A percentile compares a stretch with the other conserved stretches of the same genome.
Conservation (phyloP, 805 yeast genomes). For the Saccharomycopsis selenospora region DNA sequence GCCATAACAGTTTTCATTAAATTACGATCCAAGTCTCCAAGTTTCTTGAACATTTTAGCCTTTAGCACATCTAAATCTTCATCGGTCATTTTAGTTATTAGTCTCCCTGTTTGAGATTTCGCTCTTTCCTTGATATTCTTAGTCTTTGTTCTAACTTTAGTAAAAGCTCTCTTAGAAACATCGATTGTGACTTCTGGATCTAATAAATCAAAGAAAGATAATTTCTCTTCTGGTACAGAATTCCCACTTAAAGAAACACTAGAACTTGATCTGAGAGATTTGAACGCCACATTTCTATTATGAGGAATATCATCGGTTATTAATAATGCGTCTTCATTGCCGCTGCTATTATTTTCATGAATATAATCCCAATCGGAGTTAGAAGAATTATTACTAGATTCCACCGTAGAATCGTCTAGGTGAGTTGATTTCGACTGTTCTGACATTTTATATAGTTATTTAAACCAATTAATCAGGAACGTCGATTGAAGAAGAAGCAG, state of each 20-base stretch:
- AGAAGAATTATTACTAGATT: not conserved
- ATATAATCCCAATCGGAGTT: conserved; percentile 16
- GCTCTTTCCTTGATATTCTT: conserved; percentile 21
- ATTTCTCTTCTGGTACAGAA: conserved; percentile 23
- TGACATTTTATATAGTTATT: too few relatives aligned
- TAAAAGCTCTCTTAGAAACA: conserved; percentile 24
- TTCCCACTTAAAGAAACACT: conserved; percentile 8
- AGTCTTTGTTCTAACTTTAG: conserved; percentile 13
- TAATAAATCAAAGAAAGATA: conserved; percentile 26
- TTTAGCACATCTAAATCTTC: conserved; percentile 25
- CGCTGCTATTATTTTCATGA: too few relatives aligned
- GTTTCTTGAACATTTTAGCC: conserved; percentile 24
- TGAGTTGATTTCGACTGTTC: not conserved
- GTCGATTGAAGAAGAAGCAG: not conserved
- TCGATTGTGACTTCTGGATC: conserved; percentile 27
- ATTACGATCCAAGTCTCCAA: conserved; percentile 34
- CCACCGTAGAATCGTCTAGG: not conserved
- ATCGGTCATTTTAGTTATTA: conserved; percentile 15
- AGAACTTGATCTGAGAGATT: conserved; percentile 8
- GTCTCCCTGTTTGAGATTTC: conserved; percentile 20
- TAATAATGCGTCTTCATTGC: not conserved
- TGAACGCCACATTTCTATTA: not conserved
- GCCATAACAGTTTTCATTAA: conserved; percentile 34
- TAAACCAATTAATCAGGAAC: too few relatives aligned
- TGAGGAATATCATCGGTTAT: too few relatives aligned